These are phyloP conservation scores for Alternaria hordeiaustralica DNA, from an alignment of 2,329 filamentous ascomycete species.

Conservation along the genomic window DNA sequence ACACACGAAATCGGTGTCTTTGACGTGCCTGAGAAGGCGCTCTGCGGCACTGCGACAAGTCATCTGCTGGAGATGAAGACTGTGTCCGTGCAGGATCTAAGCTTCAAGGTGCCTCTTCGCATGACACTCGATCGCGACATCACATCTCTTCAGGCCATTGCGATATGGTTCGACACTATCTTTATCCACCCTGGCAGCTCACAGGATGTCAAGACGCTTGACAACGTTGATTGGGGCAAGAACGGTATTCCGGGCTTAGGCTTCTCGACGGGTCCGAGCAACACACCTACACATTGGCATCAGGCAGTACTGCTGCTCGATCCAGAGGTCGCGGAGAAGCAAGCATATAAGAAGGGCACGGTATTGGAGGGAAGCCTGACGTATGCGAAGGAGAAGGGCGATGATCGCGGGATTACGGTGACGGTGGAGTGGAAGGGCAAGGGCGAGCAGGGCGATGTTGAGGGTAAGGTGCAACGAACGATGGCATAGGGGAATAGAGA, in stretches of 20 bases:
- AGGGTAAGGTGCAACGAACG: constrained; percentile 40
- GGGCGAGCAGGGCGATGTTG: constrained; percentile 35
- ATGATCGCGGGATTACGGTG: constrained; percentile 50
- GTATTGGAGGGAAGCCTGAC: constrained; percentile 73
- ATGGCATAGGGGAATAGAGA: constrained; percentile 27
- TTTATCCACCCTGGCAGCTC: constrained; percentile 67
- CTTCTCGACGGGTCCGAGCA: constrained; percentile 84
- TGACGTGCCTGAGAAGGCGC: constrained; percentile 36
- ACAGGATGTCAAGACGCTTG: constrained; percentile 48
- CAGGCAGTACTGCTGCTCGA: constrained; percentile 79
- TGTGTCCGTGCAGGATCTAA: constrained; percentile 72
- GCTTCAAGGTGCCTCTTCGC: constrained; percentile 74
- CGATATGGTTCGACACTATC: constrained; percentile 94
- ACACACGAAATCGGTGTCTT: constrained; percentile 50
- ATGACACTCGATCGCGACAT: constrained; percentile 67
- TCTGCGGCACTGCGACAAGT: constrained; percentile 67
- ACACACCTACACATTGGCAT: constrained; percentile 86
- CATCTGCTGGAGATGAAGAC: constrained; percentile 78
- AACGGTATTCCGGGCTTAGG: constrained; percentile 67
- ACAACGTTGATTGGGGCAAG: constrained; percentile 68
- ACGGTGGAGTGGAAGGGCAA: constrained; percentile 47
- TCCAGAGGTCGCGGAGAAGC: constrained; percentile 56
- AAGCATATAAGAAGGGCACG: constrained; percentile 59
- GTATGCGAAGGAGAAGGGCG: constrained; percentile 67
- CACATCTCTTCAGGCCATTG: constrained; percentile 80